phyloP scores from a whole-genome alignment of 164 flowering plant genomes.

The Santalum album region DNA sequence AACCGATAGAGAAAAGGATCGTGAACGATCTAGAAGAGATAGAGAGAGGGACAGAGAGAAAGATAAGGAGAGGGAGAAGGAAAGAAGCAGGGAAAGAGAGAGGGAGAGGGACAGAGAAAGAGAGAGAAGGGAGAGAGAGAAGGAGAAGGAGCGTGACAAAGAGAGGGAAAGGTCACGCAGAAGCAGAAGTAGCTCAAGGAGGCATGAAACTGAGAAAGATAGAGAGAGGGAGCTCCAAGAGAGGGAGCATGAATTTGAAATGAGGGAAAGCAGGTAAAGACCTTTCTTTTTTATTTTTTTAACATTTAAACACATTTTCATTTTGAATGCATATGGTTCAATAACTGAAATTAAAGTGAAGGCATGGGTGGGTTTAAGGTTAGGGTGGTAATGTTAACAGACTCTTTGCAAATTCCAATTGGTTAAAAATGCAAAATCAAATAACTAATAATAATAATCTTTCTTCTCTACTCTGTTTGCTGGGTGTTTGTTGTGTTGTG shows the following conservation, averaged over 20 bases:
- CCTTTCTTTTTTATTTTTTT: neutral
- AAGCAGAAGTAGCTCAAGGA: neutral
- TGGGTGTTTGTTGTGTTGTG: no score
- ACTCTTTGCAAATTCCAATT: no score
- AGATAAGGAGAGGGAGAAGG: conserved; percentile 7
- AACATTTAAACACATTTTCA: no score
- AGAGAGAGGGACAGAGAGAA: neutral
- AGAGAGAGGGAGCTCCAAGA: conserved; percentile 5
- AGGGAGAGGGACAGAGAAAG: conserved; percentile 16
- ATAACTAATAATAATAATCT: no score
- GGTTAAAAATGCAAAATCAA: no score
- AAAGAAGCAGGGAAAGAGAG: conserved; percentile 10
- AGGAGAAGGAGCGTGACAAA: neutral
- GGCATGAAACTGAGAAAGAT: no score
- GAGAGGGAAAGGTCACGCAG: neutral
- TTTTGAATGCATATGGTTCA: no score
- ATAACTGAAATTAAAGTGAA: no score
- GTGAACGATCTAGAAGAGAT: neutral
- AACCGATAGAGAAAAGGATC: conserved; percentile 2
- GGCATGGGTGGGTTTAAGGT: no score
- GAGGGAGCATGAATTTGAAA: conserved; percentile 27
- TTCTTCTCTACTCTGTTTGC: no score
- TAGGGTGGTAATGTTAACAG: no score
- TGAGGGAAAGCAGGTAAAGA: conserved; percentile 47
- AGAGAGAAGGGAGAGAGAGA: conserved; percentile 14